phyloP scores from a whole-genome alignment of 805 yeast species.

The Kodamaea restingae region DNA sequence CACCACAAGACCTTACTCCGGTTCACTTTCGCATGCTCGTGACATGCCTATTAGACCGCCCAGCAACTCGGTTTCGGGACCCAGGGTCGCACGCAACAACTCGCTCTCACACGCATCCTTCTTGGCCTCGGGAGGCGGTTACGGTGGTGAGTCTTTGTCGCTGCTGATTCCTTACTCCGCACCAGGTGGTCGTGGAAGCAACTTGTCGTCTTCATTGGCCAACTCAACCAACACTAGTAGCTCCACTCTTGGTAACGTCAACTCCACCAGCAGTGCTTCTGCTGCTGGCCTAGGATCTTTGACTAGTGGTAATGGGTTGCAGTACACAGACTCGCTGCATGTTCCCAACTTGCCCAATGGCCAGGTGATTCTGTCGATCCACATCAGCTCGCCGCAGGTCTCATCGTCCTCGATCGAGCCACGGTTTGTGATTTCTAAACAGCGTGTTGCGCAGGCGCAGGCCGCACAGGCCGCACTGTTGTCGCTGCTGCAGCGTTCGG shows the following conservation, averaged over 20 bases:
- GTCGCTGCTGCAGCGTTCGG: slow-evolving; percentile 32
- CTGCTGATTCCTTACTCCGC: slow-evolving; percentile 67
- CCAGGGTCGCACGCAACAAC: slow-evolving; percentile 40
- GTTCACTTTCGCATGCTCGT: slow-evolving; percentile 14
- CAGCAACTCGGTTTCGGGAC: slow-evolving; percentile 23
- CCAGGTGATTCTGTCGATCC: slow-evolving; percentile 56
- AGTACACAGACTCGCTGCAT: slow-evolving; percentile 20
- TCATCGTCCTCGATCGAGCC: slow-evolving; percentile 66
- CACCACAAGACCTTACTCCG: slow-evolving; percentile 12
- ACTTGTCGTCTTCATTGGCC: slow-evolving; percentile 34
- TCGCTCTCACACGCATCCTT: slow-evolving; percentile 40
- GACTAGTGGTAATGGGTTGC: neutral
- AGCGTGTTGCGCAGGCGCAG: slow-evolving; percentile 56
- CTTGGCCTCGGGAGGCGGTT: slow-evolving; percentile 27
- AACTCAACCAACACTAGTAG: slow-evolving; percentile 24
- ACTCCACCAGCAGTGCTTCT: too few relatives aligned
- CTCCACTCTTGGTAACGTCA: slow-evolving; percentile 5
- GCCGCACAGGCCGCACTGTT: slow-evolving; percentile 36
- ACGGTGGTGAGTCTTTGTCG: slow-evolving; percentile 44
- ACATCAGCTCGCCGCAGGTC: slow-evolving; percentile 69
- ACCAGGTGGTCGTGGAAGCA: slow-evolving; percentile 49
- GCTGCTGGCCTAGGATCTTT: too few relatives aligned
- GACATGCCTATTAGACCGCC: slow-evolving; percentile 21
- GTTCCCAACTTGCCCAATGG: slow-evolving; percentile 54
- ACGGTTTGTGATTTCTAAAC: slow-evolving; percentile 78